Conservation (phyloP, 169 alveolate genomes). For the Plasmodium vinckei region DNA sequence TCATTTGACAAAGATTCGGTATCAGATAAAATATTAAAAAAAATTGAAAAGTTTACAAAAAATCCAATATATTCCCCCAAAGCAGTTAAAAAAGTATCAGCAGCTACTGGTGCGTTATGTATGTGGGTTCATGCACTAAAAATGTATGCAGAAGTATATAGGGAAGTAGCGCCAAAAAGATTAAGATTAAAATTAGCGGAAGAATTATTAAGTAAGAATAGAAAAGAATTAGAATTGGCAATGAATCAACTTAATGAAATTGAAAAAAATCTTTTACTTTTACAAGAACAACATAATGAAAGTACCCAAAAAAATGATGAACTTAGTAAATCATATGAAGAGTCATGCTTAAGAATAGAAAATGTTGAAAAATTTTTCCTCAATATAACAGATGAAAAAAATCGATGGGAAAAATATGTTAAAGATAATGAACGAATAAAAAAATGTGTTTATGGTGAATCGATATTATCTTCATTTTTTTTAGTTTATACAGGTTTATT, state of each 20-base stretch:
- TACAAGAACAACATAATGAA: slow-evolving; percentile 79
- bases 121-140: slow-evolving; percentile 97
- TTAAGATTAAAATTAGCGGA: slow-evolving; percentile 90
- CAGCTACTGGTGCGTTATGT: slow-evolving; percentile 96
- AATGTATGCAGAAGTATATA: slow-evolving; percentile 95
- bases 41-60: slow-evolving; percentile 90
- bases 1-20: slow-evolving; percentile 93
- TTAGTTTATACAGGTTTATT: slow-evolving; percentile 75
- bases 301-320: slow-evolving; percentile 80
- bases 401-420: slow-evolving; percentile 76
- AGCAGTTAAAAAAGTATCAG: slow-evolving; percentile 90
- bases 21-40: slow-evolving; percentile 88
- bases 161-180: slow-evolving; percentile 98
- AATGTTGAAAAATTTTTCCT: slow-evolving; percentile 72
- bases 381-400: slow-evolving; percentile 65
- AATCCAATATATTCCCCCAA: slow-evolving; percentile 92
- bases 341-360: slow-evolving; percentile 64
- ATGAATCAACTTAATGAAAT: slow-evolving; percentile 81
- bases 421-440: slow-evolving; percentile 74
- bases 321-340: slow-evolving; percentile 80
- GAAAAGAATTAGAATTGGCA: slow-evolving; percentile 89
- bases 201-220: slow-evolving; percentile 90
- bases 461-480: slow-evolving; percentile 68
- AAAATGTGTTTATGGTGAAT: slow-evolving; percentile 69
- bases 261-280: slow-evolving; percentile 76